Evolutionary conservation across 257 asterid genomes (phyloP).

Genomic region (Solanum chilense): DNA sequence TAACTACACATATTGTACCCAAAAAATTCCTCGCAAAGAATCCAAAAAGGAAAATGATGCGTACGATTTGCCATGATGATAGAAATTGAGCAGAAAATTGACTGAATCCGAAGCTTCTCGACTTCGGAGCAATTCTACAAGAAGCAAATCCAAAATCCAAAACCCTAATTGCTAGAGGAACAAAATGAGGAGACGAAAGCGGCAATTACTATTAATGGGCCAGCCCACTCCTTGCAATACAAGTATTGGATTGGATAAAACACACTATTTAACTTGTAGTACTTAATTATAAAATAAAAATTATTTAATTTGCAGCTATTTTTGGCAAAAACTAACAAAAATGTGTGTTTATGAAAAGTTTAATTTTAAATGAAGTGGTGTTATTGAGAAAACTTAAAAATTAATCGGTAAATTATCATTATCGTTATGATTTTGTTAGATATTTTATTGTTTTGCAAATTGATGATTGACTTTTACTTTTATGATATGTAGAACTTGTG

Average conservation of each 20-base stretch:
- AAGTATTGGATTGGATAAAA: background rate
- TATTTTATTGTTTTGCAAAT: background rate
- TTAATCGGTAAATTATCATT: background rate
- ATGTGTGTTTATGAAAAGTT: background rate
- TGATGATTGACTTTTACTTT: too few relatives aligned
- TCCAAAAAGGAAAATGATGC: background rate
- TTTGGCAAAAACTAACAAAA: background rate
- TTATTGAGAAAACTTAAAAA: background rate
- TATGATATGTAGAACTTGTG: background rate
- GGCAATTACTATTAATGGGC: background rate
- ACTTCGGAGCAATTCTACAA: background rate
- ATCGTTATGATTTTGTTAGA: background rate
- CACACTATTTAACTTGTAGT: background rate
- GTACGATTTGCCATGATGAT: slow-evolving; percentile 20
- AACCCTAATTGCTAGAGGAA: background rate
- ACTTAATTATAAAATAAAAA: too few relatives aligned
- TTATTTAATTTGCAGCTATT: background rate
- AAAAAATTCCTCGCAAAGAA: background rate
- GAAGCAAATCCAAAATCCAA: background rate
- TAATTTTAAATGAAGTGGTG: background rate
- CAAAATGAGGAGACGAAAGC: background rate
- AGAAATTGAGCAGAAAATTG: background rate
- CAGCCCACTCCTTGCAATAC: background rate
- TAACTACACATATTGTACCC: background rate
- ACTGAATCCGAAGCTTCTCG: background rate